Percentiles rank a stretch among this genome's conserved stretches.
These are phyloP conservation scores for Ephemerocybe angulata DNA, from an alignment of 768 basidiomycete species.

Conservation along the genomic window DNA sequence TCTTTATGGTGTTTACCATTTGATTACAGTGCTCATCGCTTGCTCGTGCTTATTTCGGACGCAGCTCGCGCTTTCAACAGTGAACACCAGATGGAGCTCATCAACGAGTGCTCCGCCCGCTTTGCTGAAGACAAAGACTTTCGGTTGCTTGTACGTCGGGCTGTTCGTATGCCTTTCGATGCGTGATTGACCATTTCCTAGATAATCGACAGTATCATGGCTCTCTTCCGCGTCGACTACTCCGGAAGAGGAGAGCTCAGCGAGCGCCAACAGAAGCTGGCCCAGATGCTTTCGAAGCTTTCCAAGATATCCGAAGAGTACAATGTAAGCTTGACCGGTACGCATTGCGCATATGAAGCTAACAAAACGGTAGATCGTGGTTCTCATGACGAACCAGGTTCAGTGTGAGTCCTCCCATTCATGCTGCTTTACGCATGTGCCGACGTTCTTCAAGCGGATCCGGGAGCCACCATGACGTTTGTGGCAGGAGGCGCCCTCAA, in stretches of 20 bases:
- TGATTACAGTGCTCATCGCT: slow-evolving; percentile 2
- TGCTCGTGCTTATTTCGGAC: no score
- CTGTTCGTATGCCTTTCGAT: background rate
- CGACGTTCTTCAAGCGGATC: slow-evolving; percentile 63
- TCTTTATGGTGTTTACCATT: slow-evolving; percentile 61
- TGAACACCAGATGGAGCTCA: slow-evolving; percentile 94
- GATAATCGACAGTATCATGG: slow-evolving; percentile 98
- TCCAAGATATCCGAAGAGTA: slow-evolving; percentile 91
- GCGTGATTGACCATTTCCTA: slow-evolving; percentile 28
- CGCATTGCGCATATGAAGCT: background rate
- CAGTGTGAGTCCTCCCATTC: slow-evolving; percentile 51
- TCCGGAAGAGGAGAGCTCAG: slow-evolving; percentile 92
- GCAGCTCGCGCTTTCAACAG: slow-evolving; percentile 87
- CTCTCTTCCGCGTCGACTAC: slow-evolving; percentile 90
- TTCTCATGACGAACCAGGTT: slow-evolving; percentile 91
- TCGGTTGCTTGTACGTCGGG: slow-evolving; percentile 51
- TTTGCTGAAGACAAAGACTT: slow-evolving; percentile 90
- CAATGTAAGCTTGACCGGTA: slow-evolving; percentile 48
- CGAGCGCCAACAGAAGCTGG: slow-evolving; percentile 91
- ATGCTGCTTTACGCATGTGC: background rate
- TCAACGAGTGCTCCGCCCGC: slow-evolving; percentile 82
- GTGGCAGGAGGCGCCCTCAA: slow-evolving; percentile 91
- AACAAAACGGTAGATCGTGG: slow-evolving; percentile 55
- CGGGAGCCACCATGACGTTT: slow-evolving; percentile 93
- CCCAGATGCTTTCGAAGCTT: slow-evolving; percentile 91